Conservation (phyloP, 2,329 filamentous ascomycete species). For the Zymoseptoria brevis region DNA sequence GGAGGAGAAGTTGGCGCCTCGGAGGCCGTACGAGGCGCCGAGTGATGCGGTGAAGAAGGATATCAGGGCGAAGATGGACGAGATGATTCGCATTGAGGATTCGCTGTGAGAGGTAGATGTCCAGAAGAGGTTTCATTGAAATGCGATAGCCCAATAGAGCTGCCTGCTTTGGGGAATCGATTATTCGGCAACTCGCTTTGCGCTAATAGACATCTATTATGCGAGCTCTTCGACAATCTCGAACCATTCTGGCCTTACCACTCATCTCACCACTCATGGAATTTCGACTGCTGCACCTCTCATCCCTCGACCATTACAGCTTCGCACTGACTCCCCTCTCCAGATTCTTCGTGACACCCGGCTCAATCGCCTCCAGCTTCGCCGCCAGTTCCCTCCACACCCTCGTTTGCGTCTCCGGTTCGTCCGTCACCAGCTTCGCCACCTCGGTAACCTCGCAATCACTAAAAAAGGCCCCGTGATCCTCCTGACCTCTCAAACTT, state of each 20-base stretch:
- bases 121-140: not conserved
- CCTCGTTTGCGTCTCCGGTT: slow-evolving; percentile 28
- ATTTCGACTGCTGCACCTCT: too few species aligned
- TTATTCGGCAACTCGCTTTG: not conserved
- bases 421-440: slow-evolving; percentile 31
- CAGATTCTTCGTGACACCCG: slow-evolving; percentile 21
- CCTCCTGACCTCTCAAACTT: slow-evolving; percentile 1
- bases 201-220: too few species aligned
- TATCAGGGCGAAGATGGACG: slow-evolving; percentile 35
- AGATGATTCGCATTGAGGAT: slow-evolving; percentile 36
- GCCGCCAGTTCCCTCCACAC: slow-evolving; percentile 35
- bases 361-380: slow-evolving; percentile 34
- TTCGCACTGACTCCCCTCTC: not conserved
- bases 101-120: slow-evolving; percentile 13
- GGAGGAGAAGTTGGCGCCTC: slow-evolving; percentile 50
- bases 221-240: too few species aligned
- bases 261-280: too few species aligned
- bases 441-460: slow-evolving; percentile 27
- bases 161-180: not conserved
- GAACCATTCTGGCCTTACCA: too few species aligned
- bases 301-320: not conserved
- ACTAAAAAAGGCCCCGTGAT: slow-evolving; percentile 33
- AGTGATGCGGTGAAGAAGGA: slow-evolving; percentile 38
- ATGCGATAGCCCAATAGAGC: not conserved
- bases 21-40: slow-evolving; percentile 52